Conservation (phyloP, 192 early-diverging fungal genomes). For the Rhizoclosmatium sp. region DNA sequence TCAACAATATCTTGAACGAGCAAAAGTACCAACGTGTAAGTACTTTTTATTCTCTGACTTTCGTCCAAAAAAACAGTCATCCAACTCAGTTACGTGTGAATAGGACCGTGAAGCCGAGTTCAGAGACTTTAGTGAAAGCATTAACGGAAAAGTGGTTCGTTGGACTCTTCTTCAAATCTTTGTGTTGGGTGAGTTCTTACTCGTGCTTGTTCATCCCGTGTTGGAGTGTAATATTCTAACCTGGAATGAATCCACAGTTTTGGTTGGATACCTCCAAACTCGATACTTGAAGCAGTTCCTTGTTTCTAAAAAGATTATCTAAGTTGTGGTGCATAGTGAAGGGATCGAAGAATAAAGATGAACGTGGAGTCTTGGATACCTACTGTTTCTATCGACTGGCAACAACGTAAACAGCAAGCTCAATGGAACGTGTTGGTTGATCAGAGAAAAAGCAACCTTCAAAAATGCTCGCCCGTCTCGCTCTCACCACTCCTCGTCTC, state of each 20-base stretch:
- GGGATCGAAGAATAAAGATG: not conserved
- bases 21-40: constrained; percentile 88
- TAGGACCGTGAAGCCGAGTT: constrained; percentile 92
- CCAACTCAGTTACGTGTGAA: not conserved
- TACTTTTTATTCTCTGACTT: not conserved
- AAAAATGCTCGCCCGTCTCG: not conserved
- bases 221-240: constrained; percentile 4
- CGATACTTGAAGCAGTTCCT: constrained; percentile 86
- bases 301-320: constrained; percentile 86
- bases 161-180: constrained; percentile 89
- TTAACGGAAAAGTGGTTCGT: constrained; percentile 83
- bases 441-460: too few species aligned
- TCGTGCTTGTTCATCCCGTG: not conserved
- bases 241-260: not conserved
- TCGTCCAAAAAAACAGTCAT: not conserved
- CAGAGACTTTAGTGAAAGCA: constrained; percentile 82
- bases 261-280: constrained; percentile 78
- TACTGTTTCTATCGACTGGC: too few species aligned
- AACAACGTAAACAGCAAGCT: too few species aligned
- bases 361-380: too few species aligned
- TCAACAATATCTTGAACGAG: constrained; percentile 85
- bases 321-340: not conserved
- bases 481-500: too few species aligned
- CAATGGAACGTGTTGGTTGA: too few species aligned
- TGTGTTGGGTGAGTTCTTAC: constrained; percentile 64